phyloP scores from a whole-genome alignment of 2,329 filamentous ascomycete species.

The Nothophoma quercina region DNA sequence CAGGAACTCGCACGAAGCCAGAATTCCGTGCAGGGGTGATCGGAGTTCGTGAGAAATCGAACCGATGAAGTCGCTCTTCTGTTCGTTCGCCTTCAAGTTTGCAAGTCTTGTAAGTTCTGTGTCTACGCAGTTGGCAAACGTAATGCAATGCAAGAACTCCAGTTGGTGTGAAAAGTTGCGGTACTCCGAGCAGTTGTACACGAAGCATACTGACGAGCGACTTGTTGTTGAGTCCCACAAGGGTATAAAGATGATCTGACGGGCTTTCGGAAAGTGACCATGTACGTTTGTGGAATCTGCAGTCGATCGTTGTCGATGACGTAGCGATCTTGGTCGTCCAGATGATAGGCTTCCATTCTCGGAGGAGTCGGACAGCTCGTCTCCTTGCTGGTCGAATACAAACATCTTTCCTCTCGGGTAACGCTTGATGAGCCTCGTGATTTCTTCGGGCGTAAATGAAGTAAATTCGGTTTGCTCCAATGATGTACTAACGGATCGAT shows the following conservation, averaged over 20 bases:
- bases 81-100: slow-evolving; percentile 39
- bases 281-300: slow-evolving; percentile 29
- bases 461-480: slow-evolving; percentile 51
- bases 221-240: slow-evolving; percentile 32
- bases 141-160: slow-evolving; percentile 14
- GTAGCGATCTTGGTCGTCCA: background rate
- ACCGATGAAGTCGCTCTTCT: slow-evolving; percentile 60
- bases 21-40: slow-evolving; percentile 47
- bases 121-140: slow-evolving; percentile 39
- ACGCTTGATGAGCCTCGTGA: slow-evolving; percentile 39
- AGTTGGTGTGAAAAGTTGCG: slow-evolving; percentile 21
- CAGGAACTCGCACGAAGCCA: slow-evolving; percentile 57
- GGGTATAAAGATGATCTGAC: slow-evolving; percentile 29
- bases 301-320: slow-evolving; percentile 34
- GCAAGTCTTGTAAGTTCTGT: slow-evolving; percentile 52
- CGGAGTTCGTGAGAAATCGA: slow-evolving; percentile 61
- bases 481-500: slow-evolving; percentile 10
- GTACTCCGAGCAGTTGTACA: slow-evolving; percentile 41
- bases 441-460: slow-evolving; percentile 52
- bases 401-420: slow-evolving; percentile 17
- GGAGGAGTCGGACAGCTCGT: slow-evolving; percentile 9
- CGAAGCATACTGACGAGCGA: slow-evolving; percentile 24
- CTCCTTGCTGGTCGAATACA: slow-evolving; percentile 15
- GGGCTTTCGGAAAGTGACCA: slow-evolving; percentile 11
- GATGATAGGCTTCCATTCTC: background rate